Percentiles rank a stretch among this genome's conserved stretches.
Conservation (phyloP, 805 yeast species). For the Clavispora fructus region DNA sequence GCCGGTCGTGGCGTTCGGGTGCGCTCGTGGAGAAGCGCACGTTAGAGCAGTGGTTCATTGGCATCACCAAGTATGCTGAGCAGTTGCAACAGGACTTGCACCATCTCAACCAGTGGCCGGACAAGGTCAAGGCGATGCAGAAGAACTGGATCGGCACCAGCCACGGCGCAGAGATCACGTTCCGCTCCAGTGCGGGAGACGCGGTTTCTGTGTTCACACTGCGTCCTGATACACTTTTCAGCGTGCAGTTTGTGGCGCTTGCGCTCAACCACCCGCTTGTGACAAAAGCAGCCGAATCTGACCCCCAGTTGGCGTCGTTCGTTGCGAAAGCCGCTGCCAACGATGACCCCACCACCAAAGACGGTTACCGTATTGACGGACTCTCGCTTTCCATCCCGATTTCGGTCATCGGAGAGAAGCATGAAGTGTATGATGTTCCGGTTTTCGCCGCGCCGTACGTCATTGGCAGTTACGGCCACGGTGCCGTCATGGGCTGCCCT, state of each 20-base stretch:
- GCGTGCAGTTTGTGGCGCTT: conserved; percentile 79
- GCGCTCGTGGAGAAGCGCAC: conserved; percentile 81
- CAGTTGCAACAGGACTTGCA: conserved; percentile 62
- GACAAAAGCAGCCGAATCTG: conserved; percentile 26
- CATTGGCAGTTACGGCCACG: conserved; percentile 74
- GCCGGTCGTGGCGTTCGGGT: conserved; percentile 95
- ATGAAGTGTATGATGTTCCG: conserved; percentile 43
- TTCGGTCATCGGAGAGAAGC: conserved; percentile 20
- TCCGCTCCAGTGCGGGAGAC: conserved; percentile 27
- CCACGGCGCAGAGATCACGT: conserved; percentile 65
- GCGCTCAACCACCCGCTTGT: conserved; percentile 67
- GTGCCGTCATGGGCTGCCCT: conserved; percentile 98
- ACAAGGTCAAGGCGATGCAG: conserved; percentile 85
- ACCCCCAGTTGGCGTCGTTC: conserved; percentile 43
- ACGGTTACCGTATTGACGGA: conserved; percentile 50
- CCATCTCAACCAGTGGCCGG: conserved; percentile 73
- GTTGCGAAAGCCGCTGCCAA: conserved; percentile 47
- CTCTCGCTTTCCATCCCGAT: conserved; percentile 59
- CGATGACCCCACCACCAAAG: conserved; percentile 28
- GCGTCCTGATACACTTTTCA: conserved; percentile 80
- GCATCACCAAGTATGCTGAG: conserved; percentile 77
- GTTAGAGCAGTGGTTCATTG: conserved; percentile 90
- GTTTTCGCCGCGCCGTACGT: conserved; percentile 91
- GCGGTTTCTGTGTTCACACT: conserved; percentile 68
- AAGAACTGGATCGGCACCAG: conserved; percentile 91